Base-by-base conservation (phyloP, 2,329 filamentous ascomycete species). In the Ascocoryne sarcoides region DNA sequence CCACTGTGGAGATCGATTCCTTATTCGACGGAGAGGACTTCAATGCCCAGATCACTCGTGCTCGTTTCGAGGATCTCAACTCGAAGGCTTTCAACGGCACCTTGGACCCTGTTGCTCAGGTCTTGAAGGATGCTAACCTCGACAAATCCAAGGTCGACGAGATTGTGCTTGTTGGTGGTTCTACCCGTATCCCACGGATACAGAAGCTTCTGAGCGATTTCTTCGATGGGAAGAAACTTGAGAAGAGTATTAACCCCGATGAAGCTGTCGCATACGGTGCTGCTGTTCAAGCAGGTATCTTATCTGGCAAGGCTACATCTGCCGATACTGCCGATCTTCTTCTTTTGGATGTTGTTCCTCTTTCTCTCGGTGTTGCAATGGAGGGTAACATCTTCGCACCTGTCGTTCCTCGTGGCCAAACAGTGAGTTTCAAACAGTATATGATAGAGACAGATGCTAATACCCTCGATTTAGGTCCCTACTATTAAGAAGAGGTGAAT, bases 171-270 rank as follows among this genome's bases (percentile, higher is more conserved):
- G 92, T 98, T 62, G 92, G 92, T 80, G 92, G 92, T 59, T 95
- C 89, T 51, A 98, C 92, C 62, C 92, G 92, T 87, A 98, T 98
- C 59, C 92, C 92, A 62, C 81, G 82, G 66, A 94, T 98, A 67
- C 92, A 98, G 82, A 96, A 96, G 80, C 84, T 98, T 54, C 82
- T 98, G 55, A 89, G 82, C 72, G 92, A 98, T 70, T 95, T 89
- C 79, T 98, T 98, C 74, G 85, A 93, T 66, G 89, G 89, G 70
- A 98, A 98, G 87, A 95, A 98, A 84, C 86, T 95, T 55, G 90
- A 96, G 80, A 96, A 95, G 78, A 92, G 85, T 76, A 96, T 96
- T 75, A 98, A 98, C 80, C 92, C 92, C 60, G 92, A 98, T 64
- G 92, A 98, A 77, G 92, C 92, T 57, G 92, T 98, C 61, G 92